A percentile compares a stretch with the other conserved stretches of the same genome.
phyloP scores from a whole-genome alignment of 352 stramenopile genomes.

The Globisporangium barbulae region DNA sequence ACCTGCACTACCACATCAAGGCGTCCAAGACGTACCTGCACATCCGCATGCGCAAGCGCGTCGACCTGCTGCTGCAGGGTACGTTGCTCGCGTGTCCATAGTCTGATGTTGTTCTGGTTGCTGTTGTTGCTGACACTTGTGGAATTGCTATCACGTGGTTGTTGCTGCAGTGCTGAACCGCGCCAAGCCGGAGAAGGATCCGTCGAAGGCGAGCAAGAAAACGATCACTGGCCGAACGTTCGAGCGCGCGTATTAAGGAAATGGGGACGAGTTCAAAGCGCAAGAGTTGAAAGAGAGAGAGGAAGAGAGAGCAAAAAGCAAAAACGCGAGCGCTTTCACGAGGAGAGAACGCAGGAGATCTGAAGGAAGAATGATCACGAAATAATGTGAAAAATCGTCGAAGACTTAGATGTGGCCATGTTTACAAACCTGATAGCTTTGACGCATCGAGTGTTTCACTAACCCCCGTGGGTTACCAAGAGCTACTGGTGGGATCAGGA shows the following conservation, averaged over 20 bases:
- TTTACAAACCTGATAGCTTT: no score
- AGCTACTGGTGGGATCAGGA: no score
- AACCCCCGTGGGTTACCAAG: no score
- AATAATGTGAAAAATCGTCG: no score
- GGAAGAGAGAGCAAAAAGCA: no score
- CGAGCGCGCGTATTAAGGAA: conserved; percentile 47
- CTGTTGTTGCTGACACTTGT: not conserved
- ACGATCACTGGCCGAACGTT: conserved; percentile 91
- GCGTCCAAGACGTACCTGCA: conserved; percentile 95
- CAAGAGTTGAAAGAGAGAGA: not conserved
- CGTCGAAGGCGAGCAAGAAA: conserved; percentile 89
- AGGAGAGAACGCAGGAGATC: not conserved
- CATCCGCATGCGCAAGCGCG: conserved; percentile 94
- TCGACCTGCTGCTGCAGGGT: conserved; percentile 90
- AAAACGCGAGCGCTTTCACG: no score
- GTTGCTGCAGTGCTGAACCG: conserved; percentile 83
- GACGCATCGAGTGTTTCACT: no score
- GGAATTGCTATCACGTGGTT: not conserved
- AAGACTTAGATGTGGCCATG: no score
- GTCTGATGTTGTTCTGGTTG: not conserved
- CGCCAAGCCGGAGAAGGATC: conserved; percentile 85
- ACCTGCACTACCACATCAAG: conserved; percentile 97
- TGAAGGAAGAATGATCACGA: no score
- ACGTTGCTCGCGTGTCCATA: not conserved
- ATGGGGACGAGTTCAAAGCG: not conserved